Percentiles rank a stretch among this genome's conserved stretches.
Conservation (phyloP, 1,139 yeast genomes). For the Scheffersomyces segobiensis region DNA sequence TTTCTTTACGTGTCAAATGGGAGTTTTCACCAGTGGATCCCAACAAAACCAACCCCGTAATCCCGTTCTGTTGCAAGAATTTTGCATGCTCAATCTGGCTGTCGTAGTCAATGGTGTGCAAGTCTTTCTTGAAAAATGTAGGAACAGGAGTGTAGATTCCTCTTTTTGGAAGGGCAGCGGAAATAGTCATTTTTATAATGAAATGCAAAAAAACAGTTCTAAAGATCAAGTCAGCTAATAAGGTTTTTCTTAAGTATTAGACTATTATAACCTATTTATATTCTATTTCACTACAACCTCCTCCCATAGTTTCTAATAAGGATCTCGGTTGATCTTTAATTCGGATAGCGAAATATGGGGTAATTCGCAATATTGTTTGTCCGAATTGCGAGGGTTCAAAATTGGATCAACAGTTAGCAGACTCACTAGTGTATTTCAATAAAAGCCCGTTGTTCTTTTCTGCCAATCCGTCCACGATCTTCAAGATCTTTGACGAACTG, state of each 20-base stretch:
- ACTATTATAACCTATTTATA: not conserved
- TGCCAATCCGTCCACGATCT: not conserved
- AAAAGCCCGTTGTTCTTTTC: not conserved
- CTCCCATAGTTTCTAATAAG: not conserved
- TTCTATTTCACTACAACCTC: no score
- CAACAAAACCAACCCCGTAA: conserved; percentile 32
- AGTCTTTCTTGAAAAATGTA: conserved; percentile 35
- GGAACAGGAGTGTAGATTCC: conserved; percentile 39
- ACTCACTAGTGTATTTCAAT: not conserved
- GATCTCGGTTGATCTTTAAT: not conserved
- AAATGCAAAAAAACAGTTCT: not conserved
- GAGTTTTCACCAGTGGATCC: conserved; percentile 50
- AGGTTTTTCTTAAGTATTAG: not conserved
- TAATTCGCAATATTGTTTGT: not conserved
- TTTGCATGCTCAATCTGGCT: conserved; percentile 38
- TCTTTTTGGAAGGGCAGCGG: not conserved
- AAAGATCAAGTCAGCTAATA: not conserved
- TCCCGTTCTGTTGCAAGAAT: conserved; percentile 28
- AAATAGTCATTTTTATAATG: not conserved
- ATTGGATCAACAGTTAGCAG: not conserved
- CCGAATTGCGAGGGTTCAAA: no score
- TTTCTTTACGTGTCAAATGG: conserved; percentile 44
- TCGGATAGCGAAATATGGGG: not conserved
- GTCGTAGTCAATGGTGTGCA: conserved; percentile 28
- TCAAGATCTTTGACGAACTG: not conserved